Evolutionary conservation across 2,329 filamentous ascomycete species (phyloP).

Genomic region (Claviceps capensis): DNA sequence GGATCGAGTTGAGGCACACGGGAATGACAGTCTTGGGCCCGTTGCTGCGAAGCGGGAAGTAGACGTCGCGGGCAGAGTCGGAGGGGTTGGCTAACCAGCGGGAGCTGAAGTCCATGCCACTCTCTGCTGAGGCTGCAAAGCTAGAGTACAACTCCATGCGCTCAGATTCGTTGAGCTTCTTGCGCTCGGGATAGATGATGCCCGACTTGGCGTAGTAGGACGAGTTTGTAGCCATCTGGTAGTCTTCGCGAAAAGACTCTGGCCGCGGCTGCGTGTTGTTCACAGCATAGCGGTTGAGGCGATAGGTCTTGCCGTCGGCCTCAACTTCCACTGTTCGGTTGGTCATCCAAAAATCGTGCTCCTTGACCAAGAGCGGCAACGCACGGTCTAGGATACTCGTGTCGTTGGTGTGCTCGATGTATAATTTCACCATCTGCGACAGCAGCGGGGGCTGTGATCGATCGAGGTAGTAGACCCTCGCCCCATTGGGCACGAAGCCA

Average conservation of each 20-base stretch:
- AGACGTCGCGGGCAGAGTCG: conserved; percentile 45
- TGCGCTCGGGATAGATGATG: conserved; percentile 40
- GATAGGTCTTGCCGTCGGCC: conserved; percentile 32
- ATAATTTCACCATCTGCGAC: conserved; percentile 51
- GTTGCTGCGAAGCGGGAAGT: conserved; percentile 51
- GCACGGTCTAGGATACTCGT: conserved; percentile 45
- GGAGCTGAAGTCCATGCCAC: conserved; percentile 49
- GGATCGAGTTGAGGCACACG: conserved; percentile 54
- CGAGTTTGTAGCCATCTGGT: conserved; percentile 47
- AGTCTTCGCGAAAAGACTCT: conserved; percentile 55
- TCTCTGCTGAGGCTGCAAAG: conserved; percentile 51
- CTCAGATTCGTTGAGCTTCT: conserved; percentile 36
- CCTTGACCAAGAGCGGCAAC: conserved; percentile 46
- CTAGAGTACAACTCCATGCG: conserved; percentile 43
- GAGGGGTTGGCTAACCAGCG: conserved; percentile 44
- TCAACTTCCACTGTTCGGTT: conserved; percentile 46
- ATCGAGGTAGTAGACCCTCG: conserved; percentile 54
- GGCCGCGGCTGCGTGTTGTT: conserved; percentile 52
- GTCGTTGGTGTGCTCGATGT: conserved; percentile 52
- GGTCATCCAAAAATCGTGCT: conserved; percentile 47
- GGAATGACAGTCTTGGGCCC: conserved; percentile 45
- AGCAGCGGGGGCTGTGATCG: conserved; percentile 54
- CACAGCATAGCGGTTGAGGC: conserved; percentile 45
- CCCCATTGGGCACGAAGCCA: conserved; percentile 56
- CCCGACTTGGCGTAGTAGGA: conserved; percentile 48